Evolutionary conservation across 164 flowering plant genomes (phyloP), one percentile per base, ranked within the genome.

Genomic region (Tinospora cordifolia): DNA sequence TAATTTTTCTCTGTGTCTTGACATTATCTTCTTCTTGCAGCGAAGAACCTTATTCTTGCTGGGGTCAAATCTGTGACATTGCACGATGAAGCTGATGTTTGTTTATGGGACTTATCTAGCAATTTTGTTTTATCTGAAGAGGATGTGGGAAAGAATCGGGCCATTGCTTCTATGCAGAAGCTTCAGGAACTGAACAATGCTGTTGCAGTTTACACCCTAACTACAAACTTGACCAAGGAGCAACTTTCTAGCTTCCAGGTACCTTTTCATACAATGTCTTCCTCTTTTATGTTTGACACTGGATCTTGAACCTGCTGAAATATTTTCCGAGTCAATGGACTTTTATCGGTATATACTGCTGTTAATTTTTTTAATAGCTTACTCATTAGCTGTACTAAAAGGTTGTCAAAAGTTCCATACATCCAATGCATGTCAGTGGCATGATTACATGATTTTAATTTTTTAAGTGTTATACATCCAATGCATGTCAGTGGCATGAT

Each of bases 41-140:
- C 94, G 3, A 91, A 91, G 79, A 89, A 89, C 71, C 87, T 91
- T 27, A 77, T 91, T 70, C 93, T 91, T 67, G 95, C 97, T 80
- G 94, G 97, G 65, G 94, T 91, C 69, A 91, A 87, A 77, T 91
- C 94, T 72, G 94, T 91, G 71, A 87, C 91, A 46, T 76, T 91
- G 84, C 97, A 91, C 72, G 97, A 89, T 74, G 94, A 89, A 68
- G 87, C 85, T 19, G 57, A 39, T 0, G 97, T 90, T 54, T 87
- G 87, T 63, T 63, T 90, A 67, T 90, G 97, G 97, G 94, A 91
- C 79, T 71, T 91, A 69, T 91, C 94, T 2, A 82, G 93, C 75
- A 91, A 87, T 69, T 91, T 91, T 54, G 68, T 87, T 66, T 91
- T 91, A 71, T 79, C 91, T 0, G 88, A 89, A 79, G 81, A 74